Base-by-base conservation (phyloP, 768 basidiomycete species). In the Xerocomellus amylosporus region DNA sequence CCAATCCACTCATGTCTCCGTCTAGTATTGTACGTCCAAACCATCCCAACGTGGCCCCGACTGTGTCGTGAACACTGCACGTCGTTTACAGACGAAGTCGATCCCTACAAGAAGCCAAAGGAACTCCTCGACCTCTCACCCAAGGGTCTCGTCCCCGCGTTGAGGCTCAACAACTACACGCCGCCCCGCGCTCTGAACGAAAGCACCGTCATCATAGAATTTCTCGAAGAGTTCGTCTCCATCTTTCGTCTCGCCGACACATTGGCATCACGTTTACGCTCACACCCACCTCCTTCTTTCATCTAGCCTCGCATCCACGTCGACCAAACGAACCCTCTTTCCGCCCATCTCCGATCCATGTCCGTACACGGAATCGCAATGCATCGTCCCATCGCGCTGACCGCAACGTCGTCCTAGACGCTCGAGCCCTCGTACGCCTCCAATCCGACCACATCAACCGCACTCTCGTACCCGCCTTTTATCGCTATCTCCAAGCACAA, bases 41-140 rank as follows among this genome's bases (percentile, higher is more conserved):
- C 6, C n/a, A 42, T 47, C 14, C 4, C 14, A 17, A 4, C 34
- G 2, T 41, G 5, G 4, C n/a, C 10, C 15, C 10, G 36, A 26
- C 45, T 12, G 53, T 59, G 24, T 20, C 9, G 20, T 26, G 40
- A 40, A 47, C 33, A 15, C 31, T 20, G 6, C 51, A 13, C 13
- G 8, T 22, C 22, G 5, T 31, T 26, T 37, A 50, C 54, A 90
- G 88, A 86, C 61, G 88, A 90, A 70, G 86, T 90, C 28, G 86
- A 90, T 69, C 87, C 88, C 19, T 91, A 92, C 74, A 83, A 84
- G 71, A 93, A 92, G 60, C 88, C 90, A 0, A 69, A 81, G 46
- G 88, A 89, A 31, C 79, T 93, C 19, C 75, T 94, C n/a, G 82
- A 88, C 36, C 75, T 90, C 17, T 91, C 89, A 15, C 89, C 90